Conservation (phyloP, 441 rosid species). For the Populus hybrid region DNA sequence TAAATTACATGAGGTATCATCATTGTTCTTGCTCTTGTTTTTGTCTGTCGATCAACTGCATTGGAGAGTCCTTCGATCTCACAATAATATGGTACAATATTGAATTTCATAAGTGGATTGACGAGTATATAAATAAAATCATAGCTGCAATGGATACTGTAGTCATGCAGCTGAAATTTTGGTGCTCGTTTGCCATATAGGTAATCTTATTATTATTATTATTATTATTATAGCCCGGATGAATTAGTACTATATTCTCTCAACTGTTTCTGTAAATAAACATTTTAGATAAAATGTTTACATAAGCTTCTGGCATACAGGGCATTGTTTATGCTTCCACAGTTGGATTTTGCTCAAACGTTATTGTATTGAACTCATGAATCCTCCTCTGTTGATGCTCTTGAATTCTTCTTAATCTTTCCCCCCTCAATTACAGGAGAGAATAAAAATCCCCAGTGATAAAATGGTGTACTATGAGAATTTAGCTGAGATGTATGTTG, state of each 20-base stretch:
- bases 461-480: conserved; percentile 87
- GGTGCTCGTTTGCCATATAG: background rate
- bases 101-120: too few relatives aligned
- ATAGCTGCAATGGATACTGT: background rate
- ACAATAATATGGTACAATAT: background rate
- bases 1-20: too few relatives aligned
- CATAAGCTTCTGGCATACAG: background rate
- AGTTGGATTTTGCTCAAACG: background rate
- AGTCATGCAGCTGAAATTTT: background rate
- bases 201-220: too few relatives aligned
- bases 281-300: background rate
- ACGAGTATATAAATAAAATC: background rate
- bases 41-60: background rate
- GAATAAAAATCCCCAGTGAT: conserved; percentile 76
- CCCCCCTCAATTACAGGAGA: conserved; percentile 48
- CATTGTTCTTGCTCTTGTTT: background rate
- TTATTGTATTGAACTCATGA: background rate
- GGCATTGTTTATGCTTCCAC: background rate
- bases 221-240: background rate
- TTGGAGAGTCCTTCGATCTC: background rate
- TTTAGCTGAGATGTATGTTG: conserved; percentile 90
- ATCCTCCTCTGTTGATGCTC: background rate
- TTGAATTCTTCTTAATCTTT: background rate
- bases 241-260: background rate
- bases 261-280: background rate